Evolutionary conservation across 164 flowering plant species (phyloP), one percentile per base, ranked within the genome.

Genomic region (Stephania yunnanensis): DNA sequence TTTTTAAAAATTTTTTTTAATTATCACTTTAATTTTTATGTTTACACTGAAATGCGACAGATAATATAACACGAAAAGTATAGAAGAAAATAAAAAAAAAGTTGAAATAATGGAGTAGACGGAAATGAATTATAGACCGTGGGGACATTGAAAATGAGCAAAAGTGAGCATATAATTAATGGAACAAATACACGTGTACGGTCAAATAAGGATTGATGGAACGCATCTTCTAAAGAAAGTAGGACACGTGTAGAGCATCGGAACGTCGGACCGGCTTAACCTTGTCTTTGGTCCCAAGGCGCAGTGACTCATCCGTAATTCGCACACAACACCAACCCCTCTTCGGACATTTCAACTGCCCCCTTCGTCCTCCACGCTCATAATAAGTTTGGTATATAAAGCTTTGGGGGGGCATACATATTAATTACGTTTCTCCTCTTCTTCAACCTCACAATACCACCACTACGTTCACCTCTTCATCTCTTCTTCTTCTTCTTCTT

Each of bases 171-270:
- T 36, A 36, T 36, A 36, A 36, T 36, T 36, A 36, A 36, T 36
- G 70, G n/a, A 30, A 31, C 11, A 13, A 13, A 19, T 68, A 44
- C 45, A 68, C 70, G 70, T 68, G 70, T 68, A 30, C 70, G 70
- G 11, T 68, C 6, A 44, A 36, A 19, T 15, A 8, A 15, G 4
- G 46, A 19, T 1, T 68, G 70, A 68, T 3, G 42, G 45, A 30
- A 68, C 46, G 20, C 36, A 2, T 11, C 63, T 1, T 12, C 5
- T 3, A 11, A 55, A 11, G 70, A 1, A 36, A 30, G 70, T 15
- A 46, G 70, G 8, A 68, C 36, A 68, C 70, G 70, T 68, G 70
- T 68, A 68, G 15, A 46, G 70, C 20, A 15, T 30, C 19, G 11
- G 45, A 46, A 44, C 19, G 70, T 19, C 44, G 45, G 42, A 68